Evolutionary conservation across 2,329 filamentous ascomycete genomes (phyloP).

Genomic region (Aureobasidium sp.): DNA sequence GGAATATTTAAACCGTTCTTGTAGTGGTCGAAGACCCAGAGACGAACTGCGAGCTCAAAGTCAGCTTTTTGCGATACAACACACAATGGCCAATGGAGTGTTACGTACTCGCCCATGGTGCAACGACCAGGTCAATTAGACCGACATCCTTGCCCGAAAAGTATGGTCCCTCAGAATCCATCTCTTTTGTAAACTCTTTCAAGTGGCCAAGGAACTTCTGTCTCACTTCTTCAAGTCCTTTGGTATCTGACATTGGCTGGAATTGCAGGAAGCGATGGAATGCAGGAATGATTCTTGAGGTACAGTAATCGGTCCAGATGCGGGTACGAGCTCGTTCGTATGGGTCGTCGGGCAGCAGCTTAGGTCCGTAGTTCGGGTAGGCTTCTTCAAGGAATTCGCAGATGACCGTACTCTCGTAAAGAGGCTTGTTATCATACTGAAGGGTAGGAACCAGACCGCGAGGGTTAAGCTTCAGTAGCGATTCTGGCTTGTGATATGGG

Average conservation of each 20-base stretch:
- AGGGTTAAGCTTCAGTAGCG: slow-evolving; percentile 64
- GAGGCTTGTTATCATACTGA: slow-evolving; percentile 47
- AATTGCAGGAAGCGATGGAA: slow-evolving; percentile 57
- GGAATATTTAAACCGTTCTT: slow-evolving; percentile 53
- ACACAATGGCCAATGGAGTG: slow-evolving; percentile 23
- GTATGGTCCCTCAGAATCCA: slow-evolving; percentile 56
- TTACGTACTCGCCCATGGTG: slow-evolving; percentile 55
- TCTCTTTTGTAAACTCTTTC: slow-evolving; percentile 54
- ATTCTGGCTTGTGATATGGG: slow-evolving; percentile 65
- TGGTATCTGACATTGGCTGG: slow-evolving; percentile 34
- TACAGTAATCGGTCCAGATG: slow-evolving; percentile 70
- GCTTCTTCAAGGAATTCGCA: slow-evolving; percentile 71
- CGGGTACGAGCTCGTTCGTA: slow-evolving; percentile 60
- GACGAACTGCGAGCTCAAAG: slow-evolving; percentile 31
- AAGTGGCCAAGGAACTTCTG: slow-evolving; percentile 53
- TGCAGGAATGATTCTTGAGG: slow-evolving; percentile 57
- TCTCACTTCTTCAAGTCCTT: slow-evolving; percentile 45
- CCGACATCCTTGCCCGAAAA: slow-evolving; percentile 59
- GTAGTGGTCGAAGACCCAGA: slow-evolving; percentile 70
- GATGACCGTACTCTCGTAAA: slow-evolving; percentile 67
- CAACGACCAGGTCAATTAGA: slow-evolving; percentile 63
- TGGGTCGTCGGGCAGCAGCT: slow-evolving; percentile 52
- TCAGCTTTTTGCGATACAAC: not conserved
- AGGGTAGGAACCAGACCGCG: slow-evolving; percentile 69
- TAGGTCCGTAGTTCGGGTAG: slow-evolving; percentile 45